Conservation (phyloP, 2,329 filamentous ascomycete species). For the Aureobasidium sp. region DNA sequence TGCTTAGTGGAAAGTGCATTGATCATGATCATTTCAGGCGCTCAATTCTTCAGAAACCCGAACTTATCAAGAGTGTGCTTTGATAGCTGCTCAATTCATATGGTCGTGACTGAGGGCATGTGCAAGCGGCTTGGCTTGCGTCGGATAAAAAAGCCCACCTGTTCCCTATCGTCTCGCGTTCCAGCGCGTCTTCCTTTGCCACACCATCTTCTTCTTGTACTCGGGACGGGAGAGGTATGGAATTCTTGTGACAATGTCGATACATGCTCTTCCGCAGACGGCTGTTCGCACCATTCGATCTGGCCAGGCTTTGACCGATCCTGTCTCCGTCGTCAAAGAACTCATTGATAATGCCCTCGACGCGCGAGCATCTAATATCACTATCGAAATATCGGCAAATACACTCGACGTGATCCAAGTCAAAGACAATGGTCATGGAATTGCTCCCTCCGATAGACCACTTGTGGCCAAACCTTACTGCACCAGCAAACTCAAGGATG, state of each 20-base stretch:
- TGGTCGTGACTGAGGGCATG: neutral
- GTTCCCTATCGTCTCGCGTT: neutral
- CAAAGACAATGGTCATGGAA: constrained; percentile 67
- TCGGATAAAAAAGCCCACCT: neutral
- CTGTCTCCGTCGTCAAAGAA: constrained; percentile 63
- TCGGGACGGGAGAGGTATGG: neutral
- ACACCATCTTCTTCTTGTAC: neutral
- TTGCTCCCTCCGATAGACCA: constrained; percentile 54
- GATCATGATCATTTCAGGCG: neutral
- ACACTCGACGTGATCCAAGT: constrained; percentile 64
- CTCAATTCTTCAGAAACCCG: neutral
- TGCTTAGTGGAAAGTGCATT: neutral
- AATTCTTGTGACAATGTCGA: constrained; percentile 27
- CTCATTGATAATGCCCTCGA: constrained; percentile 73
- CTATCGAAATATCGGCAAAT: constrained; percentile 58
- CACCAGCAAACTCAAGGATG: constrained; percentile 65
- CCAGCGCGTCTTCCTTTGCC: neutral
- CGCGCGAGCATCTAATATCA: constrained; percentile 59
- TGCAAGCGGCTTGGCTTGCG: neutral
- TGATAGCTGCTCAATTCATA: neutral
- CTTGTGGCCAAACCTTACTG: constrained; percentile 59
- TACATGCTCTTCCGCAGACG: constrained; percentile 36
- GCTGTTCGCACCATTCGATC: constrained; percentile 54
- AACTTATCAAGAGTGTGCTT: neutral
- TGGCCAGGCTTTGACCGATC: constrained; percentile 52